These are phyloP conservation scores for Pseudogymnoascus sp. DNA, from an alignment of 2,329 filamentous ascomycete genomes.

Conservation along the genomic window DNA sequence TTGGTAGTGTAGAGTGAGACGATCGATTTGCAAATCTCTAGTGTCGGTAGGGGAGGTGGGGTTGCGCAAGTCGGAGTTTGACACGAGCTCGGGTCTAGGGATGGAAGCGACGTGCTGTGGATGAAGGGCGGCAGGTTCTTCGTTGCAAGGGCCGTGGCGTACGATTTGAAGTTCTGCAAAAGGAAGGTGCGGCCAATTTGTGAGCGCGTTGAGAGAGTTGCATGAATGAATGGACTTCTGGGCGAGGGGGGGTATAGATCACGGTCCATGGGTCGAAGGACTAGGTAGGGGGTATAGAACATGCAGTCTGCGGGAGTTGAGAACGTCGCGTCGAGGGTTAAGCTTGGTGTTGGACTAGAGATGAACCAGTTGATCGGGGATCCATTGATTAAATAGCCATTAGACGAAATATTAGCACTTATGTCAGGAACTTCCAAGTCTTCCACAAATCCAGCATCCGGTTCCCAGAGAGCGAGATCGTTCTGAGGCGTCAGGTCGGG, in stretches of 20 bases:
- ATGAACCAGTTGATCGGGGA: constrained; percentile 12
- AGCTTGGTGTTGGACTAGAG: constrained; percentile 11
- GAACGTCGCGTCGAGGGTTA: constrained; percentile 14
- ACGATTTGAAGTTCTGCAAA: constrained; percentile 14
- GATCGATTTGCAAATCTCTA: constrained; percentile 17
- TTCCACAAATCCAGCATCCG: constrained; percentile 15
- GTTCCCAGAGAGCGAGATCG: constrained; percentile 11
- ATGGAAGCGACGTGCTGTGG: constrained; percentile 12
- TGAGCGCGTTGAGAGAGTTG: constrained; percentile 12
- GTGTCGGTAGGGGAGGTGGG: constrained; percentile 9
- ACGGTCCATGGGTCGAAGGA: constrained; percentile 14
- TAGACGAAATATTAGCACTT: constrained; percentile 5
- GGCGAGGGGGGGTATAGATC: constrained; percentile 9
- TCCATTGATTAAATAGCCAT: neutral
- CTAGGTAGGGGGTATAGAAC: constrained; percentile 17
- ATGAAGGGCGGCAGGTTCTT: constrained; percentile 7
- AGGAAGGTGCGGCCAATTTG: constrained; percentile 15
- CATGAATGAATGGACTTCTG: constrained; percentile 16
- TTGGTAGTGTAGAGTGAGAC: constrained; percentile 14
- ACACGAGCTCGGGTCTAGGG: constrained; percentile 10
- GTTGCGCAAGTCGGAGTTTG: neutral
- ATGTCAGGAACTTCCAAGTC: constrained; percentile 13
- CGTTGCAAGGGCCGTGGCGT: constrained; percentile 12
- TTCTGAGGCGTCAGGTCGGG: constrained; percentile 13
- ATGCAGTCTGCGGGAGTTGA: constrained; percentile 17